Base-by-base conservation (phyloP, 202 grass and related monocot species). In the Brachypodium distachyon region DNA sequence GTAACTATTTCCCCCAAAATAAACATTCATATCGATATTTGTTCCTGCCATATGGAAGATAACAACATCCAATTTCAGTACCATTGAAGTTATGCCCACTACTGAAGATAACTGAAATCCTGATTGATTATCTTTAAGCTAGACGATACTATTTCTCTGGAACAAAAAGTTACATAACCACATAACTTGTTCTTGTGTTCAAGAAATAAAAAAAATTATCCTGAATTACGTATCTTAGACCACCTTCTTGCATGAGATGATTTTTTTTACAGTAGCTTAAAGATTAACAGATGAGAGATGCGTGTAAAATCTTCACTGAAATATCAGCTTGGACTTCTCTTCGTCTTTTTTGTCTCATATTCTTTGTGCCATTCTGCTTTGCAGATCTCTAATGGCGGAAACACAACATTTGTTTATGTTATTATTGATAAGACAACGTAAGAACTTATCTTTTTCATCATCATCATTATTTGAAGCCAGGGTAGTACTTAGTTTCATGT, bases 341-440 rank as follows among this genome's bases (percentile, higher is more conserved):
- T 54, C 12, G 31, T 82, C 5, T 52, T 41, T 31, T 32, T 17
- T 43, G 36, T 40, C 55, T 55, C 58, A 73, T 68, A 55, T 43
- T 64, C 2, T 26, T 7, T 82, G 3, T 47, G 48, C 61, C 4
- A 43, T 80, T 46, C 32, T 29, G 8, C 34, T 54, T 65, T 60
- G 17, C 85, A 87, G 80, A 54, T 83, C 42, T 69, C 74, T 25
- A 46, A 87, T 25, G 74, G 74, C 53, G 85, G 85, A 43, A 75
- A 50, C 75, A 83, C 85, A 61, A 77, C 80, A 60, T 74, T 83
- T 74, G 53, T 78, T 16, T 79, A 87, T 78, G 53, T 87, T 26
- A 87, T 87, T 79, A 77, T 87, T 79, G 85, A 87, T 69, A 87
- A 79, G 41, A 37, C 79, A 31, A 87, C 60, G 74, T 87, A 59